phyloP scores from a whole-genome alignment of 805 yeast genomes.

The Saccharomycopsis microspora region DNA sequence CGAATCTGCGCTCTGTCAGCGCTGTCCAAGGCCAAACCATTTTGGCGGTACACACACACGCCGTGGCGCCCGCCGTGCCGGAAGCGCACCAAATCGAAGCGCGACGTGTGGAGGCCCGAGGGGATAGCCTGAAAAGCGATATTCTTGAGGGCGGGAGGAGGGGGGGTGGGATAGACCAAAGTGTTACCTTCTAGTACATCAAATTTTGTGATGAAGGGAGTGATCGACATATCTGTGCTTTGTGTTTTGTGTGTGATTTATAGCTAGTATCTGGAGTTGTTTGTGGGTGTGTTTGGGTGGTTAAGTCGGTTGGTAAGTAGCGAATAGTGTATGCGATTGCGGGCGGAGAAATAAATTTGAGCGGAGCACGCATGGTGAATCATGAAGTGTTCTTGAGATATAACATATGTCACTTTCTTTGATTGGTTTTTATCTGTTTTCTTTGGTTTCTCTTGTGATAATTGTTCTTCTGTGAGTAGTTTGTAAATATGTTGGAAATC shows the following conservation, averaged over 20 bases:
- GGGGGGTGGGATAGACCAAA: slow-evolving; percentile 1
- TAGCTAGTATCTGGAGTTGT: neutral
- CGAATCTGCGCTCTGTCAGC: slow-evolving; percentile 6
- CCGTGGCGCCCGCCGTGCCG: neutral
- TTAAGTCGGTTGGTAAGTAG: too few species aligned
- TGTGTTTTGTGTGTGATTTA: neutral
- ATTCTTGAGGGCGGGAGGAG: neutral
- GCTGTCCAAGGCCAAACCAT: slow-evolving; percentile 8
- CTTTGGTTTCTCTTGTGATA: too few species aligned
- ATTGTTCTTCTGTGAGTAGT: too few species aligned
- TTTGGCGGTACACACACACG: slow-evolving; percentile 11
- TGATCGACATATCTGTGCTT: neutral
- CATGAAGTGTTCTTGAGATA: too few species aligned
- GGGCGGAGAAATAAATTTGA: too few species aligned
- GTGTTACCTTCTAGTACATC: slow-evolving; percentile 11
- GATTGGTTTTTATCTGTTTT: too few species aligned
- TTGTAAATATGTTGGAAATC: too few species aligned
- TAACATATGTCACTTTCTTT: too few species aligned
- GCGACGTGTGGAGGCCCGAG: slow-evolving; percentile 12
- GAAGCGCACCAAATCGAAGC: slow-evolving; percentile 10
- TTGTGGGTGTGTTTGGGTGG: too few species aligned
- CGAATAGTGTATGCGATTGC: too few species aligned
- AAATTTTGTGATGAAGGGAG: slow-evolving; percentile 9
- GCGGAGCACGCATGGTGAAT: too few species aligned
- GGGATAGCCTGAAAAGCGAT: slow-evolving; percentile 14